These are phyloP conservation scores for Wallacemonas rigidus DNA, from an alignment of 208 protist genomes.

Conservation along the genomic window DNA sequence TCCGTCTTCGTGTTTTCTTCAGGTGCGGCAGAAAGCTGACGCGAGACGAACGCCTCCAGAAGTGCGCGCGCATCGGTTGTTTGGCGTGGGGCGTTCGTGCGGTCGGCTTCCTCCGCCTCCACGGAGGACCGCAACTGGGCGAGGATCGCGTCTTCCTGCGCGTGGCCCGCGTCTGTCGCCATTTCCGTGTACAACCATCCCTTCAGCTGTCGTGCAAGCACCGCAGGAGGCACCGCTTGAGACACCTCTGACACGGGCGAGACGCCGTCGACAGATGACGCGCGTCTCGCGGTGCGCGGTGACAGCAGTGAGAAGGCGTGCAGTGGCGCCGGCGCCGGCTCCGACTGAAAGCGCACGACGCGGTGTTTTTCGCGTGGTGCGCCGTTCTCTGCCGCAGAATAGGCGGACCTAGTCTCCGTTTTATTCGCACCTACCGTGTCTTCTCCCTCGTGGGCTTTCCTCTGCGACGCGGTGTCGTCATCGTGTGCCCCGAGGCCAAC, in stretches of 20 bases:
- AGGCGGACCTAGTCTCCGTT: no score
- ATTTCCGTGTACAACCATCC: constrained; percentile 56
- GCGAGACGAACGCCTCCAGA: constrained; percentile 21
- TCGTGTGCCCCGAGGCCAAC: no score
- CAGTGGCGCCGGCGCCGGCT: neutral
- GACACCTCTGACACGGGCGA: neutral
- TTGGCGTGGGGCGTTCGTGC: neutral
- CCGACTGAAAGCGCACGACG: neutral
- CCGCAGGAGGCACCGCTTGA: neutral
- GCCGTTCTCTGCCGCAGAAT: no score
- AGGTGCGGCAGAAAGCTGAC: neutral
- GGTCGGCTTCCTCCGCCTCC: constrained; percentile 11
- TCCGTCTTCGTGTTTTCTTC: neutral
- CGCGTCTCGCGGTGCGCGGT: neutral
- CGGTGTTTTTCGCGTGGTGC: no score
- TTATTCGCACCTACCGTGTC: no score
- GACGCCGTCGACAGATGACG: constrained; percentile 4
- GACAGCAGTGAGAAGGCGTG: neutral
- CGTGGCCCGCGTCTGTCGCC: constrained; percentile 26
- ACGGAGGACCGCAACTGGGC: constrained; percentile 26
- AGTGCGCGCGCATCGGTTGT: constrained; percentile 12
- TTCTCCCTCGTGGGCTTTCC: no score
- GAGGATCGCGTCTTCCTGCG: constrained; percentile 33
- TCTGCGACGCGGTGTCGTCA: no score
- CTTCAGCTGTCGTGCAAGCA: constrained; percentile 35